Conservation (phyloP, 2,329 filamentous ascomycete genomes). For the Aspergillus carbonarius region DNA sequence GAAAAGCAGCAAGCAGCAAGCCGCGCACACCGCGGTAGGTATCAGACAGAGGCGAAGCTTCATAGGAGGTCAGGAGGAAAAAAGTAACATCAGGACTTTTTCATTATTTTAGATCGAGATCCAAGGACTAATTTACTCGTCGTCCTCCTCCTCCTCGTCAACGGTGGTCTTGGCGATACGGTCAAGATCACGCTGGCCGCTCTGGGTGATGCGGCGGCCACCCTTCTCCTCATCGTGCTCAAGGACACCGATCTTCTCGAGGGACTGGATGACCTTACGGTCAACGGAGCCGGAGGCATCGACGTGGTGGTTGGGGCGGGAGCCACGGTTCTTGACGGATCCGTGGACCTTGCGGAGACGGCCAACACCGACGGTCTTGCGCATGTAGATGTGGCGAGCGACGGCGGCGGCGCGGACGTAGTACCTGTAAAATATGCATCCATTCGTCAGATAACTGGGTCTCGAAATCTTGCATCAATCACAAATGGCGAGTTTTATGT, state of each 20-base stretch:
- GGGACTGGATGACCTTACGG: slow-evolving; percentile 94
- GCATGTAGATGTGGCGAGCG: slow-evolving; percentile 97
- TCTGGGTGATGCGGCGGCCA: slow-evolving; percentile 96
- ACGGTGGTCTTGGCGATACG: slow-evolving; percentile 77
- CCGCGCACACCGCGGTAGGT: background rate
- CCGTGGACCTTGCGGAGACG: slow-evolving; percentile 96
- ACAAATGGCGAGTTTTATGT: slow-evolving; percentile 26
- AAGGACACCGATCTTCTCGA: slow-evolving; percentile 98
- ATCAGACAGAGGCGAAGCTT: slow-evolving; percentile 6
- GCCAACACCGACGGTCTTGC: slow-evolving; percentile 98
- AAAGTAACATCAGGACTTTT: slow-evolving; percentile 25
- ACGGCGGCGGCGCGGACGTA: slow-evolving; percentile 87
- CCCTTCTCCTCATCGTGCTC: slow-evolving; percentile 99
- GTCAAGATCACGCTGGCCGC: slow-evolving; percentile 98
- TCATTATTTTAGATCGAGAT: slow-evolving; percentile 26
- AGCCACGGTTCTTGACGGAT: slow-evolving; percentile 94
- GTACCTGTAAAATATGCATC: slow-evolving; percentile 49
- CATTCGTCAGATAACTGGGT: slow-evolving; percentile 1
- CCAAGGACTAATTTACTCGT: slow-evolving; percentile 40
- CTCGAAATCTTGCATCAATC: slow-evolving; percentile 16
- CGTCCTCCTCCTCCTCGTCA: slow-evolving; percentile 47
- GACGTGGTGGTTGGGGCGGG: slow-evolving; percentile 88
- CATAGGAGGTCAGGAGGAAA: slow-evolving; percentile 6
- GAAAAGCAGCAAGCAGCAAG: background rate
- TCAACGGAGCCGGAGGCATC: slow-evolving; percentile 93